Base-by-base conservation (phyloP, 2,329 filamentous ascomycete species). In the Periglandula ipomoeae region DNA sequence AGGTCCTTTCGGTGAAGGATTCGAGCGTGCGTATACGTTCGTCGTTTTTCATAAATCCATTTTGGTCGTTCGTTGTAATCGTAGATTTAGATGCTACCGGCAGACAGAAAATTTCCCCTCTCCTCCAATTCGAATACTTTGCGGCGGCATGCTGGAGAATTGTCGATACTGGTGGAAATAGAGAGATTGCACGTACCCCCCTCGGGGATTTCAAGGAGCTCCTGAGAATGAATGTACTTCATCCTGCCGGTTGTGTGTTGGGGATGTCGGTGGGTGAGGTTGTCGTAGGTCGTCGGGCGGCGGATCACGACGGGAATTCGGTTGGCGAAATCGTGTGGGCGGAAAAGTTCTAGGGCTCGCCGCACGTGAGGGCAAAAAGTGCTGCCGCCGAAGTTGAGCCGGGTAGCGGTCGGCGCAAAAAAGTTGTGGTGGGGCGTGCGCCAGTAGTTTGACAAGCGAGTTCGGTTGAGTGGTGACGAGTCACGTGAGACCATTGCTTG, bases 141-240 rank as follows among this genome's bases (percentile, higher is more conserved):
- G 30, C 34, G 26, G 40, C 41, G 30, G 22, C 37, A 40, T 8
- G 37, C 46, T 32, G 43, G 32, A 46, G 30, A 32, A 32, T 32
- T 32, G 11, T 32, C 30, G 30, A 32, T n/a, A 15, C 30, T 32
- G 11, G 11, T 32, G 5, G 5, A 2, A 3, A 2, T 38, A 8
- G 9, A 38, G 7, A n/a, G 35, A 6, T 5, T 38, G 15, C 9
- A 87, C 88, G 77, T 84, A 95, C 89, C 89, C 80, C 90, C 88
- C 74, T 96, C 89, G 69, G 94, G 93, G 76, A 98, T 89, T 68
- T 84, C 82, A 78, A 98, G 81, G 76, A 82, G 80, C 84, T 98
- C 91, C 79, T 91, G 81, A 70, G 89, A 95, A 83, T 96, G 89
- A 79, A 98, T 95, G 88, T 96, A 97, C 82, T 87, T 94, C 93